A percentile compares a stretch with the other conserved stretches of the same genome.
Evolutionary conservation across 2,329 filamentous ascomycete genomes (phyloP).

Genomic region (Colletotrichum falcatum): DNA sequence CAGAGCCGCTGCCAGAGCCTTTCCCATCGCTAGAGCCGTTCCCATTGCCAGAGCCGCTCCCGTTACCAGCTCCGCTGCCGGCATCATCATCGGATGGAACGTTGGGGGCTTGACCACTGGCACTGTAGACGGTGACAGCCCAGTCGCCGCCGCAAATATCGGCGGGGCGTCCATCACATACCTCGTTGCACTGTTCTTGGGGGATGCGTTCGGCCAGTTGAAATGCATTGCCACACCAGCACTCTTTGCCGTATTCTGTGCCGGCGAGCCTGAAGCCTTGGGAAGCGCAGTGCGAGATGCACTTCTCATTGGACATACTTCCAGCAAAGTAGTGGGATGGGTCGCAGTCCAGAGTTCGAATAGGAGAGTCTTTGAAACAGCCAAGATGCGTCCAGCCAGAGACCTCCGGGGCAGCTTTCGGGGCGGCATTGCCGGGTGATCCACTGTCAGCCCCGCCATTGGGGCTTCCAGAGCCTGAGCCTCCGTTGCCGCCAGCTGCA

Average conservation of each 20-base stretch:
- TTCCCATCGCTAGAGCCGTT: too few species aligned
- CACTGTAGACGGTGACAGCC: slow-evolving; percentile 41
- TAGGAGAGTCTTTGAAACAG: slow-evolving; percentile 47
- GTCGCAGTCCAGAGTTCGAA: slow-evolving; percentile 41
- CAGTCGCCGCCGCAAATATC: slow-evolving; percentile 41
- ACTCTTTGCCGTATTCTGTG: slow-evolving; percentile 62
- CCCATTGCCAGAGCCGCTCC: neutral
- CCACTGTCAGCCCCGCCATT: slow-evolving; percentile 8
- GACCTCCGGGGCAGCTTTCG: slow-evolving; percentile 17
- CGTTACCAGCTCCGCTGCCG: neutral
- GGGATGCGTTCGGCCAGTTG: slow-evolving; percentile 36
- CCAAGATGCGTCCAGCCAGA: slow-evolving; percentile 48
- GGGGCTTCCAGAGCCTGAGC: neutral
- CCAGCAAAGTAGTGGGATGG: slow-evolving; percentile 46
- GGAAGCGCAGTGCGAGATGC: slow-evolving; percentile 59
- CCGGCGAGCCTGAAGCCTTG: slow-evolving; percentile 59
- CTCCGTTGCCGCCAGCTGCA: slow-evolving; percentile 1
- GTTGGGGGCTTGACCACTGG: slow-evolving; percentile 28
- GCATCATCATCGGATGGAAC: slow-evolving; percentile 26
- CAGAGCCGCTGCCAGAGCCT: too few species aligned
- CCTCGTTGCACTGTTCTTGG: slow-evolving; percentile 29
- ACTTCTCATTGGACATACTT: slow-evolving; percentile 62
- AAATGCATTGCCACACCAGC: slow-evolving; percentile 59
- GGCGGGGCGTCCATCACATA: slow-evolving; percentile 31
- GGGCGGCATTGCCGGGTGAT: neutral